phyloP scores from a whole-genome alignment of 805 yeast species.

The Sungouiella blattae region DNA sequence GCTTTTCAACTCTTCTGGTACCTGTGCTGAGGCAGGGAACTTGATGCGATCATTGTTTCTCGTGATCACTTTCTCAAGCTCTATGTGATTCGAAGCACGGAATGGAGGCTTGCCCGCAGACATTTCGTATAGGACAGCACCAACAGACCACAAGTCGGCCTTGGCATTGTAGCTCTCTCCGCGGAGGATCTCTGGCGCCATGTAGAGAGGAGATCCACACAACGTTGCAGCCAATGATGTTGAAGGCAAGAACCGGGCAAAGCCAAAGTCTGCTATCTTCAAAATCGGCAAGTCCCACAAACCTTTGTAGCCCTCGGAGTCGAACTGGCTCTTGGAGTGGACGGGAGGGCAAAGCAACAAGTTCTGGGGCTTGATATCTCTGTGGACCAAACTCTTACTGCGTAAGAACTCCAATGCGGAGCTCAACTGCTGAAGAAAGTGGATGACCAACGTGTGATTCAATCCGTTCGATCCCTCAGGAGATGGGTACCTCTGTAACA shows the following conservation, averaged over 20 bases:
- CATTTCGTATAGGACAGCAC: constrained; percentile 95
- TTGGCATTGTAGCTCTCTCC: constrained; percentile 96
- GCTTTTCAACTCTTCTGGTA: constrained; percentile 61
- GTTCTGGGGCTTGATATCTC: constrained; percentile 96
- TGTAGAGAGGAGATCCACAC: constrained; percentile 95
- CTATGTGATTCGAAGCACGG: constrained; percentile 89
- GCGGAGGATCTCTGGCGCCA: constrained; percentile 96
- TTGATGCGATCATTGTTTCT: constrained; percentile 71
- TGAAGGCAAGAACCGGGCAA: constrained; percentile 90
- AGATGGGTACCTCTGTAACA: constrained; percentile 80
- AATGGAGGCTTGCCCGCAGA: constrained; percentile 96
- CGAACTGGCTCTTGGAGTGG: constrained; percentile 59
- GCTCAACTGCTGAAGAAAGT: constrained; percentile 82
- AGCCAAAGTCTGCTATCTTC: constrained; percentile 96
- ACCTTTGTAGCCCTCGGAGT: constrained; percentile 62
- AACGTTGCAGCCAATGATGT: constrained; percentile 94
- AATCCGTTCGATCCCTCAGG: constrained; percentile 77
- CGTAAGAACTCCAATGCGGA: constrained; percentile 82
- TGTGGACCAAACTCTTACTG: constrained; percentile 79
- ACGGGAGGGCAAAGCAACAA: constrained; percentile 78
- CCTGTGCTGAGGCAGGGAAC: constrained; percentile 68
- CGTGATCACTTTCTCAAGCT: constrained; percentile 81
- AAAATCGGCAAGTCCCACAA: constrained; percentile 85
- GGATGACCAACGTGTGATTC: constrained; percentile 72
- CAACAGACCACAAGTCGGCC: constrained; percentile 98